phyloP scores from a whole-genome alignment of 2,329 filamentous ascomycete genomes.

The Aureobasidium namibiae region DNA sequence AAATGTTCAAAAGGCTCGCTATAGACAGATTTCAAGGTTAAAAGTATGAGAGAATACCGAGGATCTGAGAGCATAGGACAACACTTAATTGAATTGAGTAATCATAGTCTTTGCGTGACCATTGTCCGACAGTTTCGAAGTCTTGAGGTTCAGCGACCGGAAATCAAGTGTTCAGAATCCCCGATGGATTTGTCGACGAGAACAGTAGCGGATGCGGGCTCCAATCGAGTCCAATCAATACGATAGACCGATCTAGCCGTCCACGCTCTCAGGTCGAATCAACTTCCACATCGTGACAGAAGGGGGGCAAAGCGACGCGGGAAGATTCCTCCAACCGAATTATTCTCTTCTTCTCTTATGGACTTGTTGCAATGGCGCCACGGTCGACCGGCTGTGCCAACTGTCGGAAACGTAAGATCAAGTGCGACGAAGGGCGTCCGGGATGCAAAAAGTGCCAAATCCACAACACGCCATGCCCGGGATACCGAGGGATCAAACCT shows the following conservation, averaged over 20 bases:
- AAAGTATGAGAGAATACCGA: too few relatives aligned
- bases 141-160: too few relatives aligned
- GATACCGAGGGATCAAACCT: constrained; percentile 21
- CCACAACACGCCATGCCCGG: constrained; percentile 24
- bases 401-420: constrained; percentile 26
- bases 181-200: too few relatives aligned
- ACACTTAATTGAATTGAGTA: too few relatives aligned
- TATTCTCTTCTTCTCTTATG: neutral
- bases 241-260: neutral
- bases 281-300: neutral
- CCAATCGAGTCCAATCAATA: neutral
- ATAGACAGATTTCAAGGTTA: too few relatives aligned
- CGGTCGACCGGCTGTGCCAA: constrained; percentile 25
- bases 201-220: neutral
- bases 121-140: too few relatives aligned
- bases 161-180: too few relatives aligned
- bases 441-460: constrained; percentile 23
- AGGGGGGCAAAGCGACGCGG: neutral
- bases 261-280: neutral
- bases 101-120: too few relatives aligned
- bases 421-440: constrained; percentile 24
- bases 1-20: too few relatives aligned
- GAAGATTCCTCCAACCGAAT: neutral
- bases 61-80: too few relatives aligned
- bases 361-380: constrained; percentile 20